These are phyloP conservation scores for Rhazya stricta DNA, from an alignment of 257 asterid genomes.

Conservation along the genomic window DNA sequence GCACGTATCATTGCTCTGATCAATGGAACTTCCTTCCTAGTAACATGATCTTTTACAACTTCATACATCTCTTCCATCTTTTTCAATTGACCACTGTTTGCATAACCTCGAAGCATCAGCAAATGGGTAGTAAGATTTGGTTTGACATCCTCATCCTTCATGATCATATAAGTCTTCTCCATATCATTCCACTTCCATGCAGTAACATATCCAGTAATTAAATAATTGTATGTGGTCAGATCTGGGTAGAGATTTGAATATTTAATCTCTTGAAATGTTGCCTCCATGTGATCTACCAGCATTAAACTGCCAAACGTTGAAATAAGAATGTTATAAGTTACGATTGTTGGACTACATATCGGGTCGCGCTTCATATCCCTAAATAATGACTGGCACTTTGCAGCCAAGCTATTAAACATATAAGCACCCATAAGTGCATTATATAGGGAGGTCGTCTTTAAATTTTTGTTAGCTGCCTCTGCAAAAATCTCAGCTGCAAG, in stretches of 20 bases:
- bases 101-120: slow-evolving; percentile 82
- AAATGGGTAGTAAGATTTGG: slow-evolving; percentile 49
- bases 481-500: slow-evolving; percentile 64
- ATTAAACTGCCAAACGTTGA: slow-evolving; percentile 59
- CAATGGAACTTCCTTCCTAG: slow-evolving; percentile 32
- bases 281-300: slow-evolving; percentile 79
- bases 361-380: slow-evolving; percentile 52
- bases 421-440: slow-evolving; percentile 77
- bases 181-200: slow-evolving; percentile 87
- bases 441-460: slow-evolving; percentile 44
- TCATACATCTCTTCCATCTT: slow-evolving; percentile 75
- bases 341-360: slow-evolving; percentile 52
- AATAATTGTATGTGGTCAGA: slow-evolving; percentile 43
- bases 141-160: slow-evolving; percentile 45
- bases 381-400: slow-evolving; percentile 54
- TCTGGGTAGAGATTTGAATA: slow-evolving; percentile 47
- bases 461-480: slow-evolving; percentile 53
- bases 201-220: slow-evolving; percentile 74
- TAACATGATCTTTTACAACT: slow-evolving; percentile 43
- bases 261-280: slow-evolving; percentile 44
- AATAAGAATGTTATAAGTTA: slow-evolving; percentile 79
- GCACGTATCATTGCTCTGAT: slow-evolving; percentile 68
- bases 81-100: slow-evolving; percentile 58
- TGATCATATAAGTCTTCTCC: slow-evolving; percentile 54
- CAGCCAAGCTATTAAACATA: slow-evolving; percentile 38